Evolutionary conservation across 768 basidiomycete genomes (phyloP), one percentile per base, ranked within the genome.

Genomic region (Suillus tomentosus): DNA sequence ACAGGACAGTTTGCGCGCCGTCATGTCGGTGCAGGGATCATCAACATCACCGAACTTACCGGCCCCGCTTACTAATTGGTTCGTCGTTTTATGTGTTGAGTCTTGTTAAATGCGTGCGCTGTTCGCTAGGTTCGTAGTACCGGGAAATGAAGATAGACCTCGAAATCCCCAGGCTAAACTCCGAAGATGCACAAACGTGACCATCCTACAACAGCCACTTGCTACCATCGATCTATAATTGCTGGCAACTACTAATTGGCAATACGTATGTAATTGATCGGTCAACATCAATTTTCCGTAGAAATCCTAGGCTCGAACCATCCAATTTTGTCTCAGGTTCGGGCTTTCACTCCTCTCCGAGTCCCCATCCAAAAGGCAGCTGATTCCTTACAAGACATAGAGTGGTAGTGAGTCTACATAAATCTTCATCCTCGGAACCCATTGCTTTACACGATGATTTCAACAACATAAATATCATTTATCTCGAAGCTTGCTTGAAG

Each of bases 31-130:
- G 24, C 50, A 17, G 3, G 50, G 24, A 27, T 31, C 51, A 10
- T 27, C 51, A 19, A 17, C 31, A 53, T 34, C 9, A 11, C 15
- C 27, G 51, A 53, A 81, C 63, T 84, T 83, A 27, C 84, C 85
- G 69, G 82, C 81, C 36, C 84, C 81, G 80, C 83, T 84, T 1
- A 85, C 17, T 31, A 84, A 65, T 84, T 85, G 69, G 78, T 84
- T 61, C 76, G 80, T 24, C 84, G 77, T 83, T 6, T 85, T 15
- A 27, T 9, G 50, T 10, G 77, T 86, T 13, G n/a, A 22, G n/a
- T 3, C 47, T 48, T 48, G 22, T 48, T 17, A 84, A 53, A 31
- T 3, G 51, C 48, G 7, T 24, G 7, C 17, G 17, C 31, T 53
- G 9, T 31, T 34, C 51, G 4, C 17, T 31, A 31, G 17, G 51